Evolutionary conservation across 441 rosid genomes (phyloP).

Genomic region (Biscutella laevigata): DNA sequence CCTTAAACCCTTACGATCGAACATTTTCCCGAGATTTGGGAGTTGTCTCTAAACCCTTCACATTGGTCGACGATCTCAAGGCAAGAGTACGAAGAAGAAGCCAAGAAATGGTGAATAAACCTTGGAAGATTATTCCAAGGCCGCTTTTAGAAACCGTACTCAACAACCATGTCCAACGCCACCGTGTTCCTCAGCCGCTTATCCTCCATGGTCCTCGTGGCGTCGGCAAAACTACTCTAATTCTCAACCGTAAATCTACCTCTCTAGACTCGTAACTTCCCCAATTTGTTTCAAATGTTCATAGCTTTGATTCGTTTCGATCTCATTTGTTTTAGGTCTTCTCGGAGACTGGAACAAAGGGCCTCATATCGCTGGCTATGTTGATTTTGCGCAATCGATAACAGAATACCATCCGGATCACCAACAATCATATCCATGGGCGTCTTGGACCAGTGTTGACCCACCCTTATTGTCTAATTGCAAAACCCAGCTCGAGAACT

Average conservation of each 20-base stretch:
- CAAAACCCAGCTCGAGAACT: slow-evolving; percentile 70
- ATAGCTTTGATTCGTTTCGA: neutral
- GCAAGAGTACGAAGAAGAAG: neutral
- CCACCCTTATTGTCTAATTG: slow-evolving; percentile 50
- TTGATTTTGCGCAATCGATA: slow-evolving; percentile 72
- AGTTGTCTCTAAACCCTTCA: slow-evolving; percentile 18
- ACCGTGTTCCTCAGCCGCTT: slow-evolving; percentile 91
- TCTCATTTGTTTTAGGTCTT: slow-evolving; percentile 42
- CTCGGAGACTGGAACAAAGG: slow-evolving; percentile 78
- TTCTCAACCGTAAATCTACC: slow-evolving; percentile 51
- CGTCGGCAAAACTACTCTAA: slow-evolving; percentile 89
- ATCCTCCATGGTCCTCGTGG: slow-evolving; percentile 97
- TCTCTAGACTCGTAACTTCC: neutral
- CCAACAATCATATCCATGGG: slow-evolving; percentile 69
- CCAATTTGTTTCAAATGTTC: neutral
- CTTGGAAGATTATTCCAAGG: slow-evolving; percentile 85
- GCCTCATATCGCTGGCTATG: slow-evolving; percentile 75
- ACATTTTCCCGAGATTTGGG: slow-evolving; percentile 26
- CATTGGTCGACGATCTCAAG: too few relatives aligned
- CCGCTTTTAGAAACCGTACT: slow-evolving; percentile 75
- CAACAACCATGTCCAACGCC: slow-evolving; percentile 89
- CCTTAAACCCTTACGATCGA: slow-evolving; percentile 9
- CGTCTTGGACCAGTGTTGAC: slow-evolving; percentile 70
- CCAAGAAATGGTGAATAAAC: slow-evolving; percentile 57
- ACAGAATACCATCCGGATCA: slow-evolving; percentile 69